Evolutionary conservation across 78 protist genomes (phyloP).

Genomic region (Dictyostelium brefeldianum): DNA sequence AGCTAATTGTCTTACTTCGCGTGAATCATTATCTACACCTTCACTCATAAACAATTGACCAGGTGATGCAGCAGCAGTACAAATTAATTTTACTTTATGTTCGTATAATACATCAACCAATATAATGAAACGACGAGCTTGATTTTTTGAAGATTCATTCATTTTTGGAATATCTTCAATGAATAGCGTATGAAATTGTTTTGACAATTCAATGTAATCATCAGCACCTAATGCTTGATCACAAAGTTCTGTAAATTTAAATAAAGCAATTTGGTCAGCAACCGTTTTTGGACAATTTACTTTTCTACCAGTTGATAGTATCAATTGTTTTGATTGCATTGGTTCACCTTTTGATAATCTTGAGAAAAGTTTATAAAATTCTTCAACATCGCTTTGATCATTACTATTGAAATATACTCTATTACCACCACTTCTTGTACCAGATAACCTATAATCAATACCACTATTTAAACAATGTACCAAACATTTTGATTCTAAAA

Average conservation of each 20-base stretch:
- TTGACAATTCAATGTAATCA: constrained; percentile 88
- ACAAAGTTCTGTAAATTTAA: constrained; percentile 88
- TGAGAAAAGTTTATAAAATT: constrained; percentile 17
- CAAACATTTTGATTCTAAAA: constrained; percentile 62
- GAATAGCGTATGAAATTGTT: constrained; percentile 86
- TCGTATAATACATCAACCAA: constrained; percentile 93
- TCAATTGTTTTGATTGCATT: neutral
- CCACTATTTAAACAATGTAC: constrained; percentile 80
- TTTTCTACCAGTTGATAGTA: constrained; percentile 74
- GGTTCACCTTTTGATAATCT: constrained; percentile 64
- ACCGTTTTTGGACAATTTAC: constrained; percentile 58
- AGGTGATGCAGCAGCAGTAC: constrained; percentile 84
- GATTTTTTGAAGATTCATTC: constrained; percentile 73
- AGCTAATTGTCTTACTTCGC: constrained; percentile 18
- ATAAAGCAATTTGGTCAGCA: constrained; percentile 60
- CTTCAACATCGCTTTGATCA: neutral
- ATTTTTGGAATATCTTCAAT: constrained; percentile 85
- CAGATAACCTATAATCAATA: constrained; percentile 89
- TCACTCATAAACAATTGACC: constrained; percentile 62
- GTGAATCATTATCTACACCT: neutral
- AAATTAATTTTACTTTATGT: constrained; percentile 81
- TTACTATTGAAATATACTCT: constrained; percentile 18
- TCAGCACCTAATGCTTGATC: constrained; percentile 86
- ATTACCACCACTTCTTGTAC: constrained; percentile 51
- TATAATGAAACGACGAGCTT: constrained; percentile 93